Evolutionary conservation across 2,329 filamentous ascomycete species (phyloP).

Genomic region (Cladorrhinum sp.): DNA sequence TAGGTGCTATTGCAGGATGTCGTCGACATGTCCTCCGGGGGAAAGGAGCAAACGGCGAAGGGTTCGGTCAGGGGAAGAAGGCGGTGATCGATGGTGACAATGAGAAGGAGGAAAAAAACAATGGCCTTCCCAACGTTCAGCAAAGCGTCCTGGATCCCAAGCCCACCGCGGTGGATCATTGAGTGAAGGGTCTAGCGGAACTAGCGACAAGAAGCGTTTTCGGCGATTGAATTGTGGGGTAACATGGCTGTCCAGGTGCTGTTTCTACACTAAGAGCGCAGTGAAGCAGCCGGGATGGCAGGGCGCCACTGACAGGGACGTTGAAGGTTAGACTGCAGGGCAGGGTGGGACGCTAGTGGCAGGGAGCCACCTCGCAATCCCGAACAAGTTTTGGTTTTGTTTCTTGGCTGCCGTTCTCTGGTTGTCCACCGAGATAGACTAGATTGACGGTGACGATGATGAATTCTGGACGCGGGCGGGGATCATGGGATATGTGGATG

Average conservation of each 20-base stretch:
- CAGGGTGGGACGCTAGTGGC: neutral
- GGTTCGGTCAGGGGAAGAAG: neutral
- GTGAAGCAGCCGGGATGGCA: conserved; percentile 1
- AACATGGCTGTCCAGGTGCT: conserved; percentile 11
- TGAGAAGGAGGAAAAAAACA: neutral
- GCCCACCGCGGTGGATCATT: conserved; percentile 10
- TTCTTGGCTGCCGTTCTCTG: conserved; percentile 6
- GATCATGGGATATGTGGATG: conserved; percentile 1
- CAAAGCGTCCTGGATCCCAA: conserved; percentile 4
- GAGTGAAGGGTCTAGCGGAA: conserved; percentile 13
- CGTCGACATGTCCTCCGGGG: conserved; percentile 12
- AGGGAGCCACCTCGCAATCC: conserved; percentile 14
- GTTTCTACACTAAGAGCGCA: neutral
- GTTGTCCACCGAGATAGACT: neutral
- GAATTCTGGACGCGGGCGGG: neutral
- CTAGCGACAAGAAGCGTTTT: conserved; percentile 17
- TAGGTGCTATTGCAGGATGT: conserved; percentile 1
- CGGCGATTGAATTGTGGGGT: conserved; percentile 23
- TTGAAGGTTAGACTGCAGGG: neutral
- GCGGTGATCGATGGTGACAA: neutral
- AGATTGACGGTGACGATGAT: too few relatives aligned
- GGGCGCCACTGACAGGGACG: neutral
- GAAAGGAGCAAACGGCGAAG: neutral
- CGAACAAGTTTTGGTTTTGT: conserved; percentile 8
- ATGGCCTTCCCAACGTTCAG: conserved; percentile 5